Evolutionary conservation across 2,329 filamentous ascomycete genomes (phyloP), one percentile per base, ranked within the genome.

Genomic region (Hirsutella rhossiliensis): DNA sequence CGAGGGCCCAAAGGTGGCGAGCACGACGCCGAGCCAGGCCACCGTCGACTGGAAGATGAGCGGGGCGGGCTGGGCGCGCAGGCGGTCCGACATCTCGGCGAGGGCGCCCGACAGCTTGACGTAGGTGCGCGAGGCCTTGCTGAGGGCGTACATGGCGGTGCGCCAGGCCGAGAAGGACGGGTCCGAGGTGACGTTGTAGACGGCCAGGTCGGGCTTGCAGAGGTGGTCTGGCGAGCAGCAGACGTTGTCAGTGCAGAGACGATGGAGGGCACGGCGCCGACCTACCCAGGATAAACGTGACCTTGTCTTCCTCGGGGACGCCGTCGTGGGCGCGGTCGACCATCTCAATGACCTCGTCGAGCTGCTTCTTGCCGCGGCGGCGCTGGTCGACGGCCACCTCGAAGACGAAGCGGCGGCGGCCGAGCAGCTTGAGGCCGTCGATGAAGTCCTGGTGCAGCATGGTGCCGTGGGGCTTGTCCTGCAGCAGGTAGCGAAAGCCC

Each of bases 21-120:
- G 75, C 1, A 89, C 66, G 43, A 82, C 76, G 47, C 80, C 75
- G 2, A 87, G 73, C 82, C 86, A 94, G 20, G 82, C 80, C 46
- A 74, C 69, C 18, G 85, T 69, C 36, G 72, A 72, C 48, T 74
- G 67, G 50, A 86, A 79, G 45, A 87, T 73, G 31, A 76, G 71
- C 45, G 74, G 66, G 30, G 71, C 58, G 11, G 71, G 60, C 23
- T 70, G 65, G 20, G 57, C 59, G 53, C 67, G 69, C 50, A 80
- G 65, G 11, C 67, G 61, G 40, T 70, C 68, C 3, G 79, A 73
- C 63, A 96, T 80, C 64, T 95, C 87, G 17, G 83, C 80, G 62
- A 96, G 89, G 40, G 73, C 77, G 8, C 90, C 90, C 0, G 84
- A 90, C n/a, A 96, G 75, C 68, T 96, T 95, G 75, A 96, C 85